Evolutionary conservation across 73 alveolate genomes (phyloP), one percentile per base, ranked within the genome.

Genomic region (Paramecium primaurelia): DNA sequence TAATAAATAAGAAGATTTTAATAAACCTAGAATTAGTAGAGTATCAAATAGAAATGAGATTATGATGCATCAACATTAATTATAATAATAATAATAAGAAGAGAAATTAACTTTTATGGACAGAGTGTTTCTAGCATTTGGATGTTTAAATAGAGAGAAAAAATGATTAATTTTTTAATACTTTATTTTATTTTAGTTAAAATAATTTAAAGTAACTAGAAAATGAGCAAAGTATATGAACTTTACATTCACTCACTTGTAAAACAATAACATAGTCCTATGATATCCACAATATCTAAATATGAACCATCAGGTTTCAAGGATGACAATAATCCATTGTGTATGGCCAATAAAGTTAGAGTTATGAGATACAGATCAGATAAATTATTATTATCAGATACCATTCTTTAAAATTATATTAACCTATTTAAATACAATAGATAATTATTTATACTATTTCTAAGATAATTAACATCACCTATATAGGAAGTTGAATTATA

Each of bases 131-230:
- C 32, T 80, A 40, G 59, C 86, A 30, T 86, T 59, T 87, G 75
- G 96, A 92, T 68, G 92, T 14, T 30, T 49, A 54, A 87, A 69
- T 87, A 22, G 96, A 45, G 92, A 84, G 60, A 92, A 80, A 80
- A 73, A 73, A 73, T 73, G 87, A 54, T 18, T 54, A 54, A 54
- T 54, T 54, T 47, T 34, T n/a, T 54, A 54, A 54, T 18, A 54
- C 69, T 54, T 54, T 54, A 54, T 54, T 54, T 54, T 54, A 54
- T 54, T 54, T 54, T 54, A 54, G 69, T 54, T 54, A 54, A 54
- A 1, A 54, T 54, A 54, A 54, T 54, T 54, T 54, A 54, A 54
- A 54, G 69, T 54, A 54, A 54, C 69, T 54, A 54, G 32, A 64
- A 64, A 64, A 64, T 64, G 84, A 64, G 84, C 26, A 64, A 28